Evolutionary conservation across 805 yeast species (phyloP).

Genomic region (Wickerhamiella lipophila): DNA sequence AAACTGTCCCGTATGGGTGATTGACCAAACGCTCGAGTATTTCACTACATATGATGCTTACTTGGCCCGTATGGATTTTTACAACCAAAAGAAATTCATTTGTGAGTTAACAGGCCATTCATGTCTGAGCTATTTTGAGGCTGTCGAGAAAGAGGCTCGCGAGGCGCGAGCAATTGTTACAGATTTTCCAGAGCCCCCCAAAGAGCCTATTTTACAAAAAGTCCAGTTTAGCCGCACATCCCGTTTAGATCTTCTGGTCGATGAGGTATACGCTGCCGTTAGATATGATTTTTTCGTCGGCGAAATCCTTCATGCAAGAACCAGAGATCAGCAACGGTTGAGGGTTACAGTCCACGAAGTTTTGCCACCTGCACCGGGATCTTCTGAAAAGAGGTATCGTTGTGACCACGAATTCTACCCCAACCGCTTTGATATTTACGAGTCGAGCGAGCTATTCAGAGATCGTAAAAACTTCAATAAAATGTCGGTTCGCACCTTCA

Average conservation of each 20-base stretch:
- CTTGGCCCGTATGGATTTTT: slow-evolving; percentile 35
- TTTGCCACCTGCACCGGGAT: slow-evolving; percentile 30
- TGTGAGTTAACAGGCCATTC: slow-evolving; percentile 95
- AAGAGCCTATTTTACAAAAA: slow-evolving; percentile 80
- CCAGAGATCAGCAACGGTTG: slow-evolving; percentile 30
- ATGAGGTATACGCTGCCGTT: slow-evolving; percentile 65
- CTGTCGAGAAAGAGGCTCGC: slow-evolving; percentile 53
- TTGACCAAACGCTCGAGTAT: slow-evolving; percentile 83
- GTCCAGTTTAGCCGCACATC: slow-evolving; percentile 72
- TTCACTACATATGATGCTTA: slow-evolving; percentile 66
- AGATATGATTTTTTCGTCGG: slow-evolving; percentile 85
- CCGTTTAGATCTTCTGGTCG: slow-evolving; percentile 76
- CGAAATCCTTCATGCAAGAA: slow-evolving; percentile 57
- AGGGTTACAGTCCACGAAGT: slow-evolving; percentile 70
- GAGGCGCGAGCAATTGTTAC: slow-evolving; percentile 48
- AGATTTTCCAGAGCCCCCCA: slow-evolving; percentile 78
- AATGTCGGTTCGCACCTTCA: slow-evolving; percentile 76
- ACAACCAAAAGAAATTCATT: slow-evolving; percentile 55
- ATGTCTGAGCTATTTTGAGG: slow-evolving; percentile 82
- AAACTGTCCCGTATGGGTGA: slow-evolving; percentile 60
- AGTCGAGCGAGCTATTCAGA: slow-evolving; percentile 55
- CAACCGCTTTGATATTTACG: slow-evolving; percentile 51
- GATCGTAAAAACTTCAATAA: slow-evolving; percentile 83
- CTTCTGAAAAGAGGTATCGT: slow-evolving; percentile 36
- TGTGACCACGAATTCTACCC: slow-evolving; percentile 42